Conservation (phyloP, 805 yeast genomes). For the Danielia oregonensis region DNA sequence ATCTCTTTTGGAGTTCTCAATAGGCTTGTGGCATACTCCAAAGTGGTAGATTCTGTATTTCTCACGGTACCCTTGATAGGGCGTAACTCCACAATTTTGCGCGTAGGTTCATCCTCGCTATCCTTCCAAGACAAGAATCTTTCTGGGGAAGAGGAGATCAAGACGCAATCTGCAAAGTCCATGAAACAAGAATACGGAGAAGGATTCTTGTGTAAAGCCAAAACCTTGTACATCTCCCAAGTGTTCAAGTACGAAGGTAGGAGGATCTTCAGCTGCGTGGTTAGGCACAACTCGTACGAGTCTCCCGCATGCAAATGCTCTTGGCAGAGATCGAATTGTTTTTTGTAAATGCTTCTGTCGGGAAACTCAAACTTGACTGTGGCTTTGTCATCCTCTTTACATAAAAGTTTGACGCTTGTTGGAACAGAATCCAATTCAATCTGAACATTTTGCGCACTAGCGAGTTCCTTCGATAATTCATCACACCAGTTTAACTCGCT, state of each 20-base stretch:
- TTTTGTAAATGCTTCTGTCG: constrained; percentile 46
- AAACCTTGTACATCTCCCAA: constrained; percentile 77
- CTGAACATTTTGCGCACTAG: constrained; percentile 4
- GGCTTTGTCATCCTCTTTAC: constrained; percentile 14
- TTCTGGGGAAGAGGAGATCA: constrained; percentile 92
- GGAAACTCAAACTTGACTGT: constrained; percentile 46
- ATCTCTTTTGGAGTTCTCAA: constrained; percentile 84
- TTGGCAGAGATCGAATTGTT: constrained; percentile 62
- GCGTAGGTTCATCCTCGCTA: constrained; percentile 18
- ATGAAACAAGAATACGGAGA: constrained; percentile 88
- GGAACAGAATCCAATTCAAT: constrained; percentile 22
- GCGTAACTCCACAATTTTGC: constrained; percentile 64
- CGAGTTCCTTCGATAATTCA: constrained; percentile 10
- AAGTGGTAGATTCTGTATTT: constrained; percentile 52
- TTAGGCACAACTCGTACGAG: constrained; percentile 89
- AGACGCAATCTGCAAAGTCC: constrained; percentile 57
- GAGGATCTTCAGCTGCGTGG: constrained; percentile 63
- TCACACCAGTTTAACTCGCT: constrained; percentile 40
- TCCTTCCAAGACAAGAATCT: constrained; percentile 79
- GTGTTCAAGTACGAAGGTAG: constrained; percentile 50
- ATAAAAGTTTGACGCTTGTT: constrained; percentile 22
- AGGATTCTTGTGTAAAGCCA: constrained; percentile 68
- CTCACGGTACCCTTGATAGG: constrained; percentile 96
- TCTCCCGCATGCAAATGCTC: constrained; percentile 71
- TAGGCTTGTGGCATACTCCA: constrained; percentile 57